These are phyloP conservation scores for Lepraria neglecta DNA, from an alignment of 495 filamentous ascomycete species.

Conservation along the genomic window DNA sequence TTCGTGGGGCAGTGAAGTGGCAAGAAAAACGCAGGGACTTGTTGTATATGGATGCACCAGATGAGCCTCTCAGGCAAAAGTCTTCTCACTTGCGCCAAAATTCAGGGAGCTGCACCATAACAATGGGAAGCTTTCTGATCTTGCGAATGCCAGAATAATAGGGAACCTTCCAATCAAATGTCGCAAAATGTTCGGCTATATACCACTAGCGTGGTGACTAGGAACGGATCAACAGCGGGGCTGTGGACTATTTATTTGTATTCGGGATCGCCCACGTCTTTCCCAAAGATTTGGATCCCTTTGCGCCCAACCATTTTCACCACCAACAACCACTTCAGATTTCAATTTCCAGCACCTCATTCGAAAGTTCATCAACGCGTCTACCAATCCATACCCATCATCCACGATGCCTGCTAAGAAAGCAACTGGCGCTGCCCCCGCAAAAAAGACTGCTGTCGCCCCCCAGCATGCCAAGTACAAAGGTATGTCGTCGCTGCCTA, in stretches of 20 bases:
- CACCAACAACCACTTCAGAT: slow-evolving; percentile 23
- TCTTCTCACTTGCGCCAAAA: background rate
- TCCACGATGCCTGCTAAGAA: slow-evolving; percentile 51
- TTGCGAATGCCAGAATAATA: no score
- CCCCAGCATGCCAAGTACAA: slow-evolving; percentile 53
- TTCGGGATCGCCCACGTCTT: no score
- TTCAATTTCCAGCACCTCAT: slow-evolving; percentile 22
- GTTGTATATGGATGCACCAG: no score
- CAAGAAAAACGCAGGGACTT: no score
- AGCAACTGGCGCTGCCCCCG: slow-evolving; percentile 37
- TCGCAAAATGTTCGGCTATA: no score
- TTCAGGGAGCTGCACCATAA: background rate
- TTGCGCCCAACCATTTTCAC: slow-evolving; percentile 21
- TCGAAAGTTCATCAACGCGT: slow-evolving; percentile 27
- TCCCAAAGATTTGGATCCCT: slow-evolving; percentile 18
- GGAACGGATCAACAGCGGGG: no score
- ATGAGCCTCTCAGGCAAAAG: no score
- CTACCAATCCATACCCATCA: slow-evolving; percentile 26
- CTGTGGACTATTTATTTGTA: no score
- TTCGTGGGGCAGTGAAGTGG: no score
- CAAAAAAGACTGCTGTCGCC: slow-evolving; percentile 46
- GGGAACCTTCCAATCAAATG: no score
- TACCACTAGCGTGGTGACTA: no score
- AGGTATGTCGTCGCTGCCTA: slow-evolving; percentile 49
- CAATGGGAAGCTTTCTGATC: no score